Percentiles rank a stretch among this genome's conserved stretches.
Evolutionary conservation across 2,329 filamentous ascomycete species (phyloP).

Genomic region (Fusarium sp.): DNA sequence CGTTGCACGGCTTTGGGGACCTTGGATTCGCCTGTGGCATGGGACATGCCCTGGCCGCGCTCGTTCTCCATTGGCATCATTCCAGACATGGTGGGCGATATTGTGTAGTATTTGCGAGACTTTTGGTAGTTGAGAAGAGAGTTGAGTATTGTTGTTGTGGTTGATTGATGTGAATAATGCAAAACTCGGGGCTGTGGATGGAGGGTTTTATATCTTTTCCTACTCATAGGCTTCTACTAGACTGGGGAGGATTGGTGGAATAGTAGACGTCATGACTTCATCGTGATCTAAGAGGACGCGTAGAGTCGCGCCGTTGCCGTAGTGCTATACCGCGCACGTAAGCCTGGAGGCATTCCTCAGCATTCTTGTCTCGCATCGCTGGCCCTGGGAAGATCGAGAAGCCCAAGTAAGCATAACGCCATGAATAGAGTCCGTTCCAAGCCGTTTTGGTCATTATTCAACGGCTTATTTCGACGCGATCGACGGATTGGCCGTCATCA

Average conservation of each 20-base stretch:
- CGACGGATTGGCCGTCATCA: background rate
- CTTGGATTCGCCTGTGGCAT: constrained; percentile 33
- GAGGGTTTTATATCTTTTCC: background rate
- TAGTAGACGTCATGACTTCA: constrained; percentile 6
- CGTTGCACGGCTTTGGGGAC: constrained; percentile 28
- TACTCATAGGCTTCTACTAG: background rate
- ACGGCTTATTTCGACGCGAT: background rate
- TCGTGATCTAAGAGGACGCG: background rate
- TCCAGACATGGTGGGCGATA: background rate
- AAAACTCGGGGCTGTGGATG: too few species aligned
- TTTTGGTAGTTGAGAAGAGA: background rate
- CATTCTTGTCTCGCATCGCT: background rate
- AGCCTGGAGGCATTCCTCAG: background rate
- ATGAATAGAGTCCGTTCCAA: background rate
- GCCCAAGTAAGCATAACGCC: background rate
- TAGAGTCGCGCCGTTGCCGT: background rate
- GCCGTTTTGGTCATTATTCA: background rate
- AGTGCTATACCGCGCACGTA: background rate
- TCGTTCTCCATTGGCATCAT: constrained; percentile 14
- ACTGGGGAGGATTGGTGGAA: background rate
- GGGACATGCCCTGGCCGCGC: constrained; percentile 30
- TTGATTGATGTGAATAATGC: background rate
- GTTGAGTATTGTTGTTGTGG: background rate
- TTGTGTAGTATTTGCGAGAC: background rate
- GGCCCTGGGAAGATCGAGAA: background rate